phyloP scores from a whole-genome alignment of 345 rosid genomes.

The Citrus australasica region DNA sequence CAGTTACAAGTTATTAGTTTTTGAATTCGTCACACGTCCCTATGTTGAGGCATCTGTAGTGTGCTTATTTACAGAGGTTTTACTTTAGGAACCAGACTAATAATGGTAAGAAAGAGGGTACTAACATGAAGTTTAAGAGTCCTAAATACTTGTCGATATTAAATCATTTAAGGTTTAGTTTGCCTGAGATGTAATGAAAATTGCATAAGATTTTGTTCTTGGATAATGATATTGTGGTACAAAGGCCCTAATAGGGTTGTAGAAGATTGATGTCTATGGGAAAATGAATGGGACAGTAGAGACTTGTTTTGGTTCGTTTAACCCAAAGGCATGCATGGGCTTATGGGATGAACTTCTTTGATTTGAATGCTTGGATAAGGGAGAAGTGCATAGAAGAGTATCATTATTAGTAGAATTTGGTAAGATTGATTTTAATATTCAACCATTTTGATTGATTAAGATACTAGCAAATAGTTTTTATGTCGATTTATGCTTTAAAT shows the following conservation, averaged over 20 bases:
- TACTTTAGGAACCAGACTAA: too few species aligned
- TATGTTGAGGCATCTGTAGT: too few species aligned
- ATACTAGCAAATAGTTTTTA: neutral
- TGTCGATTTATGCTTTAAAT: neutral
- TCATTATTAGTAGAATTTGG: slow-evolving; percentile 96
- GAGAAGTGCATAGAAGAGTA: slow-evolving; percentile 96
- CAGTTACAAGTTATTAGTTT: too few species aligned
- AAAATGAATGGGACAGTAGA: too few species aligned
- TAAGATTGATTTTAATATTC: slow-evolving; percentile 25
- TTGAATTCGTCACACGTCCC: too few species aligned
- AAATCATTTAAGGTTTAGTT: slow-evolving; percentile 88
- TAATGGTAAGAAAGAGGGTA: slow-evolving; percentile 70
- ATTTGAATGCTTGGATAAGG: slow-evolving; percentile 91
- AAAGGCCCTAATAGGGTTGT: too few species aligned
- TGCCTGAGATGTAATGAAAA: slow-evolving; percentile 92
- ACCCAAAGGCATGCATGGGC: slow-evolving; percentile 21
- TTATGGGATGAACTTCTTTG: slow-evolving; percentile 97
- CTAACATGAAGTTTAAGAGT: slow-evolving; percentile 91
- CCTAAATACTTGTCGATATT: slow-evolving; percentile 90
- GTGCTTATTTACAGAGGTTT: too few species aligned
- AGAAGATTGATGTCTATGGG: too few species aligned
- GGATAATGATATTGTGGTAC: too few species aligned
- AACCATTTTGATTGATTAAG: neutral
- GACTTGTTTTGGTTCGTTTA: too few species aligned
- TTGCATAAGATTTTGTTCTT: too few species aligned